Base-by-base conservation (phyloP, 169 alveolate species). In the Theileria equi region DNA sequence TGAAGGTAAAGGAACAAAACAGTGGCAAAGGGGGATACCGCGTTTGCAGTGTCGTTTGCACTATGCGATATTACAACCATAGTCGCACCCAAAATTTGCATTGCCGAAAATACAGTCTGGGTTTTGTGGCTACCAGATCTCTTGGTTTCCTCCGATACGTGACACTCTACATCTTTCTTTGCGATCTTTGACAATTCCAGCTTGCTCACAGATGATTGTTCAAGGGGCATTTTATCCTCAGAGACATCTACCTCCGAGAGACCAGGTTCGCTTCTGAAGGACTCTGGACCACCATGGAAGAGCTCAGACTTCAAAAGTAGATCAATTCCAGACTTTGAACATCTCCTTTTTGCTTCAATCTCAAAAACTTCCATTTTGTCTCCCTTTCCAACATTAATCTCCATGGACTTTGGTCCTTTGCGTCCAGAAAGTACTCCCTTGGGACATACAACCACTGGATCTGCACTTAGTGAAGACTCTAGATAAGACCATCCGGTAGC, bases 31-130 rank as follows among this genome's bases (percentile, higher is more conserved):
- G 95, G 92, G 1, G 91, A 90, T 4, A 88, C 87, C 0, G 95
- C 95, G 63, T 91, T 91, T 17, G 94, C 94, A 17, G 91, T 82
- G 76, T 91, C 95, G 58, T 91, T 91, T 11, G 94, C 88, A 58
- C 92, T 76, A 52, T 91, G 95, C 5, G 93, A 90, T 23, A 91
- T 72, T 43, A 87, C 82, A 26, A 82, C 92, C 60, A 91, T 62
- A 48, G 76, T 64, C 16, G 94, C 92, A 35, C 90, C 82, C 17
- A 89, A 74, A 40, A 89, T 58, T 62, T 77, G 86, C 80, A 77
- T 67, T 7, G 81, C 80, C 23, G 86, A 77, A 54, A 77, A 77
- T 29, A 66, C 36, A 3, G 63, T 59, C 44, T 77, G 80, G 0
- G 86, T 55, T 50, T 63, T 66, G 50, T 65, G 62, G 32, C 38